phyloP scores from a whole-genome alignment of 192 early-diverging fungal genomes.

The Dissophora globulifera region DNA sequence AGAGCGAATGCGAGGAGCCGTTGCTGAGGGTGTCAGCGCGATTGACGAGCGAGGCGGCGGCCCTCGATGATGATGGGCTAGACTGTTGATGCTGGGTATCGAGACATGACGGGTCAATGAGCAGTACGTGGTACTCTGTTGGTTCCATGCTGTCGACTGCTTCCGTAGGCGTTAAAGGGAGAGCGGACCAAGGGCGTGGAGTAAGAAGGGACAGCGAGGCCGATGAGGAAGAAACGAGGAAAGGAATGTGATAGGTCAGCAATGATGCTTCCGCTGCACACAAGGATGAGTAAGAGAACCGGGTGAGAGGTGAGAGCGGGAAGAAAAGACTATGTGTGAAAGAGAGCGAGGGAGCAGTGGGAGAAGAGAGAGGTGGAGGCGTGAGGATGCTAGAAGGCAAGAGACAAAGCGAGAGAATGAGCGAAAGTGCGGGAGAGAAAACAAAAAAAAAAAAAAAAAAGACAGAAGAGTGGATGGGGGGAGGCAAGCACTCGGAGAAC shows the following conservation, averaged over 20 bases:
- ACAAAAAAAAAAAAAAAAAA: neutral
- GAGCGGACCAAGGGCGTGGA: neutral
- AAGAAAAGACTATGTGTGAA: neutral
- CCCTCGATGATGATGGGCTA: slow-evolving; percentile 5
- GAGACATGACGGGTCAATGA: slow-evolving; percentile 15
- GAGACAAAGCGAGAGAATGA: neutral
- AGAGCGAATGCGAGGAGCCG: slow-evolving; percentile 20
- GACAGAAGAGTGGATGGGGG: neutral
- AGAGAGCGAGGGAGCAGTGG: neutral
- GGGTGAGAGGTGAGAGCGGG: neutral
- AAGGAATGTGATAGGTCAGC: neutral
- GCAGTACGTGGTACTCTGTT: slow-evolving; percentile 24
- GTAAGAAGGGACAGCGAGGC: neutral
- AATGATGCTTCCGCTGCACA: neutral
- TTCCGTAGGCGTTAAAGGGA: neutral
- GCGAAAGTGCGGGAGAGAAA: neutral
- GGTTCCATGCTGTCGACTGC: slow-evolving; percentile 19
- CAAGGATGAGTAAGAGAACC: neutral
- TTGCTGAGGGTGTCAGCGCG: slow-evolving; percentile 17
- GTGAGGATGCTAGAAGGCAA: no score
- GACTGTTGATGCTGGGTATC: slow-evolving; percentile 12
- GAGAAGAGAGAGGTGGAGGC: neutral
- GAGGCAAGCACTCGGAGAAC: neutral
- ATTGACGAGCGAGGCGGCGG: neutral
- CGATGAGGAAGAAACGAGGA: neutral